A percentile compares a stretch with the other conserved stretches of the same genome.
phyloP scores from a whole-genome alignment of 441 rosid genomes.

The Bocquillonia castaneifolia region DNA sequence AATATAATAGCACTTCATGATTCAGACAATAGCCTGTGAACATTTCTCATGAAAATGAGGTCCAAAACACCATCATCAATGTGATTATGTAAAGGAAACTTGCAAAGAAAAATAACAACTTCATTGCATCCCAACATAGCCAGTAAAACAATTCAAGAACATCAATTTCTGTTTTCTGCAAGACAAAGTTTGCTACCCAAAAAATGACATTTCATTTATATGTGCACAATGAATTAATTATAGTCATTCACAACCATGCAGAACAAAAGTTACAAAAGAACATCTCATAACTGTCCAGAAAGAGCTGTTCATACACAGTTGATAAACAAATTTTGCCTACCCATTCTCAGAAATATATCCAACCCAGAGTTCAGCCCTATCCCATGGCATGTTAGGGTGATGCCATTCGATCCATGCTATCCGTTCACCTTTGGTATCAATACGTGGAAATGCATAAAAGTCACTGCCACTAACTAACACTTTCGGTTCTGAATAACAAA shows the following conservation, averaged over 20 bases:
- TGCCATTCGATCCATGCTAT: conserved; percentile 91
- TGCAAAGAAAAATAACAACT: neutral
- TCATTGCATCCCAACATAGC: neutral
- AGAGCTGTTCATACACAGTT: neutral
- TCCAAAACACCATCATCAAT: neutral
- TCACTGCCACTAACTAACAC: conserved; percentile 67
- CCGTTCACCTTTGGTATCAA: conserved; percentile 64
- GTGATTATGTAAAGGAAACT: neutral
- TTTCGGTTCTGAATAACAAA: conserved; percentile 54
- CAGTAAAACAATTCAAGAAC: neutral
- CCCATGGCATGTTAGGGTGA: conserved; percentile 98
- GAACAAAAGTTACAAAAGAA: neutral
- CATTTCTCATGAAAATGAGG: neutral
- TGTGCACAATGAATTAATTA: neutral
- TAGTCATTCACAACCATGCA: neutral
- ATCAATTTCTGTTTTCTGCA: neutral
- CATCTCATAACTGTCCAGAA: neutral
- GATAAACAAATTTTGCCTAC: conserved; percentile 33
- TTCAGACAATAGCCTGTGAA: neutral
- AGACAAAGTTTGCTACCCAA: neutral
- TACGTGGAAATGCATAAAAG: conserved; percentile 89
- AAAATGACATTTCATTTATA: neutral
- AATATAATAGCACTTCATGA: neutral
- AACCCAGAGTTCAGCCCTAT: conserved; percentile 86
- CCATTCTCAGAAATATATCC: conserved; percentile 76